Evolutionary conservation across 805 yeast species (phyloP).

Genomic region (Myxozyma nipponensis): DNA sequence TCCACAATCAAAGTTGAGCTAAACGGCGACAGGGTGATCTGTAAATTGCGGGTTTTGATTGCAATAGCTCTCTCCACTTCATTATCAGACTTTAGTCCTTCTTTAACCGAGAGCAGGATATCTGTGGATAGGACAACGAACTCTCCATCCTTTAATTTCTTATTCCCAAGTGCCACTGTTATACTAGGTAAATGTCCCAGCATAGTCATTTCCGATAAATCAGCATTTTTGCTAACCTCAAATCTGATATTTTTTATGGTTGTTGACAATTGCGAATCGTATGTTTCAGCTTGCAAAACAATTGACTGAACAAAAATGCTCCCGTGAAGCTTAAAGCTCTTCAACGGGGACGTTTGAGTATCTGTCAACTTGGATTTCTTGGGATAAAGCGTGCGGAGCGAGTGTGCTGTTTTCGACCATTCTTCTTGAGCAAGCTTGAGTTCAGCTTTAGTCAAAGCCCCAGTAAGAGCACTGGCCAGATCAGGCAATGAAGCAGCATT

Average conservation of each 20-base stretch:
- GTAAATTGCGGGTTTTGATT: conserved; percentile 4
- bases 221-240: conserved; percentile 1
- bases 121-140: conserved; percentile 16
- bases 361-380: not conserved
- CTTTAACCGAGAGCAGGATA: conserved; percentile 16
- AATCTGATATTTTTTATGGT: conserved; percentile 15
- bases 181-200: conserved; percentile 13
- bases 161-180: conserved; percentile 4
- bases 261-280: conserved; percentile 11
- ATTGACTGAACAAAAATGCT: conserved; percentile 12
- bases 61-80: conserved; percentile 10
- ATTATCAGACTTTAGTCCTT: not conserved
- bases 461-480: conserved; percentile 23
- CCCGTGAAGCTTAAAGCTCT: conserved; percentile 5
- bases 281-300: conserved; percentile 13
- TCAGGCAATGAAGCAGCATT: conserved; percentile 26
- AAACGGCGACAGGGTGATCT: conserved; percentile 15
- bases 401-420: conserved; percentile 11
- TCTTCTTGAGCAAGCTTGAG: conserved; percentile 13
- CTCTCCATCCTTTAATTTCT: conserved; percentile 10
- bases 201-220: not conserved
- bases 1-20: conserved; percentile 22
- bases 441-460: conserved; percentile 22
- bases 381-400: not conserved
- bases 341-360: not conserved